phyloP scores from a whole-genome alignment of 2,329 filamentous ascomycete genomes.

The Chaetomium strumarium region DNA sequence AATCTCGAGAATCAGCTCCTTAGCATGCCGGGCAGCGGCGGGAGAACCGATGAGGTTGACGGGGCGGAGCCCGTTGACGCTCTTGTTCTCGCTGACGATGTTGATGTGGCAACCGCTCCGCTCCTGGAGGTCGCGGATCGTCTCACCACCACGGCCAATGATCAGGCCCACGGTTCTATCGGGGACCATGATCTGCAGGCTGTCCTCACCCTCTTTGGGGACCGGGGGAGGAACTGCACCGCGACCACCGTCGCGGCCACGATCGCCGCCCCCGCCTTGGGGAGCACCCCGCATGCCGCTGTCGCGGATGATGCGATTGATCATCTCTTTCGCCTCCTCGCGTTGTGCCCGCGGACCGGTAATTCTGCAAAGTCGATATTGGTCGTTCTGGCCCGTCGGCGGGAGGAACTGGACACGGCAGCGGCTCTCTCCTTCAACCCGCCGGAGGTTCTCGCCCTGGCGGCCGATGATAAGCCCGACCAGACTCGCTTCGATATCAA shows the following conservation, averaged over 20 bases:
- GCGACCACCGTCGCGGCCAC: slow-evolving; percentile 26
- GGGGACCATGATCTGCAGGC: slow-evolving; percentile 89
- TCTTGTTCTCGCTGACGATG: slow-evolving; percentile 90
- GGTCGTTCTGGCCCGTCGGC: slow-evolving; percentile 62
- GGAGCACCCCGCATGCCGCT: slow-evolving; percentile 56
- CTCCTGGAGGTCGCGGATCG: slow-evolving; percentile 87
- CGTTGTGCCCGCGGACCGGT: slow-evolving; percentile 66
- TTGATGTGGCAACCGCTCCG: slow-evolving; percentile 92
- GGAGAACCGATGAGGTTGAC: slow-evolving; percentile 83
- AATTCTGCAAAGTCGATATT: slow-evolving; percentile 79
- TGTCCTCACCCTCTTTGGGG: slow-evolving; percentile 74
- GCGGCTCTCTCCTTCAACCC: slow-evolving; percentile 75
- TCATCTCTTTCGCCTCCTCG: slow-evolving; percentile 72
- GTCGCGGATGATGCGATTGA: slow-evolving; percentile 83
- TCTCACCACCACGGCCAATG: slow-evolving; percentile 89
- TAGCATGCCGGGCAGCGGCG: slow-evolving; percentile 68
- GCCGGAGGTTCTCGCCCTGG: slow-evolving; percentile 80
- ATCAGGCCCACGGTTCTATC: slow-evolving; percentile 89
- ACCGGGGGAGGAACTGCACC: slow-evolving; percentile 34
- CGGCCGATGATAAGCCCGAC: slow-evolving; percentile 88
- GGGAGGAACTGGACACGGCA: slow-evolving; percentile 87
- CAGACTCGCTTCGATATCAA: slow-evolving; percentile 78
- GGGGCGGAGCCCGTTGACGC: slow-evolving; percentile 79
- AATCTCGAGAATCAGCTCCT: slow-evolving; percentile 87
- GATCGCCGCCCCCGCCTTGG: slow-evolving; percentile 35